Conservation (phyloP, 768 basidiomycete genomes). For the Mycena maculata region DNA sequence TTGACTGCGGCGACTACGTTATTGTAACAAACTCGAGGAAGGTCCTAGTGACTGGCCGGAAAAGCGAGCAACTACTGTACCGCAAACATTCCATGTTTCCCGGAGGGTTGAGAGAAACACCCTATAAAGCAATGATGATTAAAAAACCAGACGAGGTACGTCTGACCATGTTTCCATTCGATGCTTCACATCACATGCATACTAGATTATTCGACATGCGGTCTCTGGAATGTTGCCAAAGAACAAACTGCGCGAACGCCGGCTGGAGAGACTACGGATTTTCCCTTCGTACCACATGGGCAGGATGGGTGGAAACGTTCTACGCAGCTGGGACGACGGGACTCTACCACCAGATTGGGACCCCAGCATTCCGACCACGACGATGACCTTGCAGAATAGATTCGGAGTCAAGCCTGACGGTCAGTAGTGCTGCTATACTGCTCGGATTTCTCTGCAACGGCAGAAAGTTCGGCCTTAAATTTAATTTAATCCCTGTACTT, state of each 20-base stretch:
- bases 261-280: constrained; percentile 89
- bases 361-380: constrained; percentile 55
- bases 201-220: constrained; percentile 92
- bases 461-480: no score
- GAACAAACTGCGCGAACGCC: constrained; percentile 91
- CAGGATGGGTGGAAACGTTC: constrained; percentile 77
- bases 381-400: constrained; percentile 44
- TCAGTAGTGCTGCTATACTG: neutral
- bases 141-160: constrained; percentile 91
- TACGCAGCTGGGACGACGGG: constrained; percentile 88
- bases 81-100: constrained; percentile 92
- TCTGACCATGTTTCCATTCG: neutral
- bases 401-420: neutral
- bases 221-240: constrained; percentile 99
- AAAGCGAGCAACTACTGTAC: constrained; percentile 88
- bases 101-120: constrained; percentile 92
- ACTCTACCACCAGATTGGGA: constrained; percentile 65
- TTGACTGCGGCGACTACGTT: constrained; percentile 98
- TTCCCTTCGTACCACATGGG: constrained; percentile 86
- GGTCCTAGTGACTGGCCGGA: constrained; percentile 89
- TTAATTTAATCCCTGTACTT: no score
- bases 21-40: constrained; percentile 91
- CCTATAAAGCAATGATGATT: constrained; percentile 85
- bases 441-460: no score
- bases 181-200: constrained; percentile 13